Conservation (phyloP, 805 yeast species). For the Danielozyma ontarioensis region DNA sequence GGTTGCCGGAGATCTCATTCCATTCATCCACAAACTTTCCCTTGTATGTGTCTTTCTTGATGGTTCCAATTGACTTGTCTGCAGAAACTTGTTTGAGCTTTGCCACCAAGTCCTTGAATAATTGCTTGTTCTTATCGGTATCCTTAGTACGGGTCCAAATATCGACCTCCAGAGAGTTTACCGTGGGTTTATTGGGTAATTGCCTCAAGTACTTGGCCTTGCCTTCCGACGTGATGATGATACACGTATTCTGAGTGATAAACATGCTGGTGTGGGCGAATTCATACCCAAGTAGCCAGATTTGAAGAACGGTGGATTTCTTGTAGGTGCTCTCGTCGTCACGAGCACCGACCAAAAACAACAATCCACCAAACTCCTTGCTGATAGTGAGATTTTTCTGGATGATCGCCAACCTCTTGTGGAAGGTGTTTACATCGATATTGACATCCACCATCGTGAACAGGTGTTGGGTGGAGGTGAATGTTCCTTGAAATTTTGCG, state of each 20-base stretch:
- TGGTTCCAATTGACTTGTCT: conserved; percentile 52
- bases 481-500: no score
- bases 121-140: conserved; percentile 61
- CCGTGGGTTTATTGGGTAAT: conserved; percentile 41
- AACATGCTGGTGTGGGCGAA: conserved; percentile 86
- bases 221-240: conserved; percentile 73
- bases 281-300: conserved; percentile 91
- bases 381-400: conserved; percentile 28
- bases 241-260: conserved; percentile 52
- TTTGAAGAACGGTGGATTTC: conserved; percentile 80
- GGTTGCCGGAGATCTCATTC: conserved; percentile 37
- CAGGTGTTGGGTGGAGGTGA: not conserved
- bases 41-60: conserved; percentile 69
- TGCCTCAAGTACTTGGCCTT: conserved; percentile 76
- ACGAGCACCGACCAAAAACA: conserved; percentile 77
- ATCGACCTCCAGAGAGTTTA: conserved; percentile 37
- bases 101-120: conserved; percentile 55
- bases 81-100: conserved; percentile 39
- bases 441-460: conserved; percentile 53
- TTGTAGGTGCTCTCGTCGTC: conserved; percentile 88
- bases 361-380: conserved; percentile 19
- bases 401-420: conserved; percentile 43
- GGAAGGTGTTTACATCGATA: conserved; percentile 49
- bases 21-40: conserved; percentile 87
- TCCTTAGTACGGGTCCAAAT: conserved; percentile 81